Conservation (phyloP, 208 protist genomes). For the Wallacemonas rigidus region DNA sequence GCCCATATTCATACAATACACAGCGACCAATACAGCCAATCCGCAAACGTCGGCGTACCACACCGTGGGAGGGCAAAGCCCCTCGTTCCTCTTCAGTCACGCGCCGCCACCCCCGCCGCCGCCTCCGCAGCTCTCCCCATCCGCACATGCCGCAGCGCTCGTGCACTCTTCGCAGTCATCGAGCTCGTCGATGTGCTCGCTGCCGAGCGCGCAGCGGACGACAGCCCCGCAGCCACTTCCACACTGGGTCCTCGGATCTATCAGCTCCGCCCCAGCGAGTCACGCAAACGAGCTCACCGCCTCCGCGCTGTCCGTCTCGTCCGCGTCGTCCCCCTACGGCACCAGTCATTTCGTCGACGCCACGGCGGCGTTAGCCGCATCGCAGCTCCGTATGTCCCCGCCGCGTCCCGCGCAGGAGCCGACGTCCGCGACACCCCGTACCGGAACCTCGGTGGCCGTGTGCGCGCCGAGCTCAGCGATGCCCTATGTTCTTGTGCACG, state of each 20-base stretch:
- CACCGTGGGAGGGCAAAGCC: neutral
- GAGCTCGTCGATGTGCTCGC: neutral
- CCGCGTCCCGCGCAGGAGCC: neutral
- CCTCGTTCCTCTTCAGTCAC: neutral
- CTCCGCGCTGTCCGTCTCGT: neutral
- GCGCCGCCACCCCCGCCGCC: neutral
- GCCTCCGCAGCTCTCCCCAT: neutral
- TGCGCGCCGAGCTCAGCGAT: too few species aligned
- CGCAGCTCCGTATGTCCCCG: neutral
- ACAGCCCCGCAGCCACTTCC: too few species aligned
- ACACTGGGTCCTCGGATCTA: neutral
- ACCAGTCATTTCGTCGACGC: neutral
- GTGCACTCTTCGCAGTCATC: too few species aligned
- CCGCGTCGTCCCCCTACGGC: neutral
- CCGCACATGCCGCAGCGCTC: too few species aligned
- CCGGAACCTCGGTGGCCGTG: too few species aligned
- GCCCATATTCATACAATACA: slow-evolving; percentile 1
- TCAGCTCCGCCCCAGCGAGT: too few species aligned
- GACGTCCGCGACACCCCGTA: too few species aligned
- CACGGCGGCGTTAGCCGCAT: neutral
- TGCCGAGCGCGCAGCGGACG: neutral
- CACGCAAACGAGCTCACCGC: too few species aligned
- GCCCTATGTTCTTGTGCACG: neutral
- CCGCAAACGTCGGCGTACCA: neutral
- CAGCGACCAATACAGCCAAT: neutral